phyloP scores from a whole-genome alignment of 169 alveolate genomes.

The Cryptosporidium felis region DNA sequence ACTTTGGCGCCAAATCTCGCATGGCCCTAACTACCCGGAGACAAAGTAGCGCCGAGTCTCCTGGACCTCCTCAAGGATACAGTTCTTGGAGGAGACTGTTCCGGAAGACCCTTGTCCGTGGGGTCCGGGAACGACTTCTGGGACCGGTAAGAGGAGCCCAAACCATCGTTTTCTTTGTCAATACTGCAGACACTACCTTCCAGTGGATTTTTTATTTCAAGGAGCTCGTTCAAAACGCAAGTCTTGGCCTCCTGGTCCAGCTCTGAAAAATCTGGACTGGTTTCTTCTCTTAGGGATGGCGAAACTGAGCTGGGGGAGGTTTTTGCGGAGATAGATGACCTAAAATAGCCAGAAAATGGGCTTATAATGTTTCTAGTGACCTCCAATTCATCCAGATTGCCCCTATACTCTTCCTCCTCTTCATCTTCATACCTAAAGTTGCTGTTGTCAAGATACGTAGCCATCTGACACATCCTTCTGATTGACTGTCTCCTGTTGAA shows the following conservation, averaged over 20 bases:
- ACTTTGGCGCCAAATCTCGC: neutral
- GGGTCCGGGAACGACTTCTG: neutral
- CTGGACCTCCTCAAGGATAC: slow-evolving; percentile 14
- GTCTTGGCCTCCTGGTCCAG: no score
- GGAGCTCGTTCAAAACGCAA: slow-evolving; percentile 13
- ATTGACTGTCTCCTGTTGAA: slow-evolving; percentile 67
- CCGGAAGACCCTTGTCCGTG: neutral
- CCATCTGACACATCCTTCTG: slow-evolving; percentile 60
- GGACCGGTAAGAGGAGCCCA: neutral
- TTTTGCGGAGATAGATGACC: no score
- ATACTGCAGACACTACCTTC: no score
- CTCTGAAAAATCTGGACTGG: no score
- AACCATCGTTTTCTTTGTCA: neutral
- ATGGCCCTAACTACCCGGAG: slow-evolving; percentile 17
- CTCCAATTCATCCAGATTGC: no score
- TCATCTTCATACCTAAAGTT: neutral
- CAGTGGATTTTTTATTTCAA: neutral
- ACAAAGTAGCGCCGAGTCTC: slow-evolving; percentile 33
- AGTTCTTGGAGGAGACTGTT: slow-evolving; percentile 15
- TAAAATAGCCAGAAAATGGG: no score
- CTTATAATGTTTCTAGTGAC: no score
- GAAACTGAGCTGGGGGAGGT: no score
- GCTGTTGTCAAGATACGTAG: slow-evolving; percentile 40
- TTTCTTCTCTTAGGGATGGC: no score
- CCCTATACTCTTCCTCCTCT: no score